Evolutionary conservation across 129 eudicot species (phyloP), one percentile per base, ranked within the genome.

Genomic region (Flaveria sonorensis): DNA sequence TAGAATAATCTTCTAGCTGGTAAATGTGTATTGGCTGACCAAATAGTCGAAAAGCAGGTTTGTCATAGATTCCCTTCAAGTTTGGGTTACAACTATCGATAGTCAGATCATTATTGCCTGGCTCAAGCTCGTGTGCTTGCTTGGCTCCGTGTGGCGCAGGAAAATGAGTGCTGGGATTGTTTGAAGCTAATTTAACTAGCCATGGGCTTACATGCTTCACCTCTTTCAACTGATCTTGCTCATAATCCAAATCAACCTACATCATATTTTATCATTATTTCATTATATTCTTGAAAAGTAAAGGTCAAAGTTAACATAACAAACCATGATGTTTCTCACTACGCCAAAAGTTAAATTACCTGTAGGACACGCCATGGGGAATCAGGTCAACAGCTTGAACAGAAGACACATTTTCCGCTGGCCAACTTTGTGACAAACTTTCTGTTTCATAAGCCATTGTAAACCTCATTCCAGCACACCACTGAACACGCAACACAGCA

Each of bases 311-410:
- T 6, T 36, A 36, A 4, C 40, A 36, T 36, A 36, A 30, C 36
- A 30, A 30, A 36, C 40, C 40, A 36, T 36, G 40, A 36, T 36
- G 7, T 36, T 36, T 36, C 40, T 36, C 40, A n/a, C 24, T 16
- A 20, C 24, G 0, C 7, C 3, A 30, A 30, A 30, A 30, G 36
- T 42, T 21, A 43, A 43, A 50, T 70, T 84, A 92, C 97, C 96
- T 89, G 93, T 71, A 89, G 89, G 82, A 86, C 71, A 36, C 97
- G 79, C 97, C 97, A 92, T 8, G 97, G 97, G n/a, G 97, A 92
- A 81, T 82, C 89, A 79, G 97, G 70, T 92, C 97, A 77, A 88
- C 88, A 70, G 84, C 88, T 83, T 89, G 96, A 80, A 86, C 91
- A 70, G 91, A 85, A 67, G 91, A 79, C 2, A 92, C 78, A 46